Evolutionary conservation across 2,329 filamentous ascomycete species (phyloP).

Genomic region (Sordariomycetes sp.): DNA sequence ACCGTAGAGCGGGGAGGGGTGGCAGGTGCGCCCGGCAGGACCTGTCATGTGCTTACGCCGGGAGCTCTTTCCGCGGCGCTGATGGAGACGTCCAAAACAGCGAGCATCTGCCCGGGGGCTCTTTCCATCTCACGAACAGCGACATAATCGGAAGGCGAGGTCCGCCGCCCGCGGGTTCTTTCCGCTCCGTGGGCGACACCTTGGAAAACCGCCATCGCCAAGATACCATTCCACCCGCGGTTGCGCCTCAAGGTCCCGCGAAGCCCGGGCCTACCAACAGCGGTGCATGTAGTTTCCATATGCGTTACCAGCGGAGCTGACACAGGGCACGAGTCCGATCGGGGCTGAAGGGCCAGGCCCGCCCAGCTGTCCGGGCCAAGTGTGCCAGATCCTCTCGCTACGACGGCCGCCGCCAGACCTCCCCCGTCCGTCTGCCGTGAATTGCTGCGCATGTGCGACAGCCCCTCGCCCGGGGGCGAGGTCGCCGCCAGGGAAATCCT

Average conservation of each 20-base stretch:
- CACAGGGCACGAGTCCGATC: not conserved
- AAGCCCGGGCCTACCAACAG: too few relatives aligned
- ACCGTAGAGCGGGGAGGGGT: slow-evolving; percentile 20
- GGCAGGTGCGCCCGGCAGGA: slow-evolving; percentile 18
- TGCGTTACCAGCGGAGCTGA: too few relatives aligned
- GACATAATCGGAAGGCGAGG: not conserved
- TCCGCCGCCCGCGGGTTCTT: too few relatives aligned
- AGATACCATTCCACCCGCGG: too few relatives aligned
- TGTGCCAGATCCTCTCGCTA: slow-evolving; percentile 11
- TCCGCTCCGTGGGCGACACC: too few relatives aligned
- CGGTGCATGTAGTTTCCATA: too few relatives aligned
- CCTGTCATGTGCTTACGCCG: slow-evolving; percentile 18
- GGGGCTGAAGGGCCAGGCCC: not conserved
- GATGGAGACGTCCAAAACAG: not conserved
- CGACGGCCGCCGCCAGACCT: slow-evolving; percentile 9
- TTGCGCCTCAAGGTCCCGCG: too few relatives aligned
- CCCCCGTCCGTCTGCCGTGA: slow-evolving; percentile 29
- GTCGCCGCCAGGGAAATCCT: slow-evolving; percentile 20
- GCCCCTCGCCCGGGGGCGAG: slow-evolving; percentile 20
- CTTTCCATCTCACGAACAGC: not conserved
- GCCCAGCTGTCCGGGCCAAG: not conserved
- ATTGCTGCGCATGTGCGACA: slow-evolving; percentile 26
- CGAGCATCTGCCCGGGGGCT: not conserved
- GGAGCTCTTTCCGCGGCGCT: not conserved
- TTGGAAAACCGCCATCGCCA: too few relatives aligned